Percentiles rank a stretch among this genome's conserved stretches.
phyloP scores from a whole-genome alignment of 805 yeast species.

The Zygosaccharomyces lentus region DNA sequence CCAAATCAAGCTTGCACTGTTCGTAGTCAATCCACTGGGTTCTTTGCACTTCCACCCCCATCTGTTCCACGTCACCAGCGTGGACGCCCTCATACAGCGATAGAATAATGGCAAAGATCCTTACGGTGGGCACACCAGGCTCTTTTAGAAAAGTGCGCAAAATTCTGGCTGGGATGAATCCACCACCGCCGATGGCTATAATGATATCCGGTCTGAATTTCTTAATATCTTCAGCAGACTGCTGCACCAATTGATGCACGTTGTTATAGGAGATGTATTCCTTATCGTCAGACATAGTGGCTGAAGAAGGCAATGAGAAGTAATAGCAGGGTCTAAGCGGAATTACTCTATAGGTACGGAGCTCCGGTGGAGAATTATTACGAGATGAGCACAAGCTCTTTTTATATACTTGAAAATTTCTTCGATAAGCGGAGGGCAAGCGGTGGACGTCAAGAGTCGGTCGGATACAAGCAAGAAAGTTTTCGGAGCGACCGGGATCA shows the following conservation, averaged over 20 bases:
- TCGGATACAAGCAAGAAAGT: neutral
- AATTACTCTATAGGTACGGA: neutral
- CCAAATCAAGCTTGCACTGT: slow-evolving; percentile 53
- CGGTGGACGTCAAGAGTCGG: neutral
- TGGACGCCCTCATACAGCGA: slow-evolving; percentile 84
- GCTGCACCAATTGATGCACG: slow-evolving; percentile 70
- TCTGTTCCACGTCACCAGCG: slow-evolving; percentile 51
- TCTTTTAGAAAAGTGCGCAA: slow-evolving; percentile 87
- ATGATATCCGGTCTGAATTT: slow-evolving; percentile 80
- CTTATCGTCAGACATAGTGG: slow-evolving; percentile 39
- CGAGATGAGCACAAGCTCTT: neutral
- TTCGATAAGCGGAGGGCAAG: slow-evolving; percentile 5
- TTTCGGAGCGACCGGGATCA: neutral
- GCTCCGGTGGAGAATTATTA: neutral
- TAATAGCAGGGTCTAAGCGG: neutral
- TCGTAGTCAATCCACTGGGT: slow-evolving; percentile 81
- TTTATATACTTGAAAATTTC: slow-evolving; percentile 1
- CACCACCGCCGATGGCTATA: slow-evolving; percentile 97
- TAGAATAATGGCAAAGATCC: slow-evolving; percentile 91
- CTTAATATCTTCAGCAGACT: slow-evolving; percentile 56
- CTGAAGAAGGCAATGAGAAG: neutral
- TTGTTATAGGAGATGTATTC: slow-evolving; percentile 78
- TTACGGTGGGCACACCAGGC: slow-evolving; percentile 80
- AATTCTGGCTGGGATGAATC: slow-evolving; percentile 96
- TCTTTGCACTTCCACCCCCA: slow-evolving; percentile 68